A percentile compares a stretch with the other conserved stretches of the same genome.
These are phyloP conservation scores for Aureobasidium sp. DNA, from an alignment of 2,329 filamentous ascomycete species.

Conservation along the genomic window DNA sequence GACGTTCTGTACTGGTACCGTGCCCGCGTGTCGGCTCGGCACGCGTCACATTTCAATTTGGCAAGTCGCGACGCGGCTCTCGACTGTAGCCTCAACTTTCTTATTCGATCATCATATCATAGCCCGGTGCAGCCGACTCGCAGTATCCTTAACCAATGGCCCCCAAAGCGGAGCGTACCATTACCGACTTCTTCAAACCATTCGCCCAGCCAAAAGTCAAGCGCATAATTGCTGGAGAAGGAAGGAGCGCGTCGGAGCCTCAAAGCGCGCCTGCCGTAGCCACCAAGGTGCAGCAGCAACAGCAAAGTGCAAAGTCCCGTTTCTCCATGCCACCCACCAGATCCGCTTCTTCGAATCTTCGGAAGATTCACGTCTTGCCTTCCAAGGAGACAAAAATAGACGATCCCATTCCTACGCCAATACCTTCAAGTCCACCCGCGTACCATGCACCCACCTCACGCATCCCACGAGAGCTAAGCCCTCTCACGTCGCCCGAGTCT, in stretches of 20 bases:
- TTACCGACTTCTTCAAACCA: slow-evolving; percentile 42
- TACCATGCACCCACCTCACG: background rate
- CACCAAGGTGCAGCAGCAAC: slow-evolving; percentile 14
- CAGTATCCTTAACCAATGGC: slow-evolving; percentile 1
- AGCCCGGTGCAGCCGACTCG: background rate
- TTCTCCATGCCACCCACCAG: background rate
- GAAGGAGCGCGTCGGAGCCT: slow-evolving; percentile 4
- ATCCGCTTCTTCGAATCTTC: background rate
- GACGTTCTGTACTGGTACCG: background rate
- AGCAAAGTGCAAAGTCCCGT: slow-evolving; percentile 22
- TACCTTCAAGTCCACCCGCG: background rate
- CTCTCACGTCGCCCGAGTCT: slow-evolving; percentile 8
- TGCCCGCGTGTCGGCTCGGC: background rate
- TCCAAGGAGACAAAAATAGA: background rate
- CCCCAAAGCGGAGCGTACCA: slow-evolving; percentile 15
- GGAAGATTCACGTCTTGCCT: background rate
- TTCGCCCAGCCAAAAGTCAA: slow-evolving; percentile 25
- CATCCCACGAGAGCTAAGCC: slow-evolving; percentile 14
- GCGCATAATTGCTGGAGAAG: background rate
- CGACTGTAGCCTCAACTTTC: background rate
- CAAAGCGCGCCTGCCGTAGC: slow-evolving; percentile 19
- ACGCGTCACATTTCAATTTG: slow-evolving; percentile 5
- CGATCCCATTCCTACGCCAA: slow-evolving; percentile 3
- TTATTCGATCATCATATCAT: background rate
- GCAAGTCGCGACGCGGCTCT: slow-evolving; percentile 1